Evolutionary conservation across 2,329 filamentous ascomycete species (phyloP).

Genomic region (Talaromyces verruculosus): DNA sequence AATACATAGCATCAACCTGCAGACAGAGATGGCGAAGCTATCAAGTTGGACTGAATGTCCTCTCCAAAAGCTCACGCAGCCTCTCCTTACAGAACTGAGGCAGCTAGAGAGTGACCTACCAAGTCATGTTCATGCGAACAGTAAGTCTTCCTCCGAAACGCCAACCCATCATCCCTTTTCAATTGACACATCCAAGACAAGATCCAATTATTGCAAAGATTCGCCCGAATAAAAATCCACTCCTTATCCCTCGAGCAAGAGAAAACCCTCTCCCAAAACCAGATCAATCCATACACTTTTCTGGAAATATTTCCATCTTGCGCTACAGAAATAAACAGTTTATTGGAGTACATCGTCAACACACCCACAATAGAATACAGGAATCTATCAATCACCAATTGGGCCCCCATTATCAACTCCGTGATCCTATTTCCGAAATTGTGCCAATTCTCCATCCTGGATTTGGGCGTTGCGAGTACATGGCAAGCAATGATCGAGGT

Average conservation of each 20-base stretch:
- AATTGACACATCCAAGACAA: background rate
- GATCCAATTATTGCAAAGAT: constrained; percentile 9
- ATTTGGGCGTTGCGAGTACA: background rate
- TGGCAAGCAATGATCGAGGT: background rate
- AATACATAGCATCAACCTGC: background rate
- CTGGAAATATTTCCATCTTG: constrained; percentile 1
- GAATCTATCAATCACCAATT: constrained; percentile 9
- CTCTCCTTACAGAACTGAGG: constrained; percentile 1
- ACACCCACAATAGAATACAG: background rate
- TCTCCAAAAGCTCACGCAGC: constrained; percentile 2
- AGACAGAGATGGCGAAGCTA: background rate
- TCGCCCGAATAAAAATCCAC: constrained; percentile 6
- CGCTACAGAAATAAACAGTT: constrained; percentile 2
- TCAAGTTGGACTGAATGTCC: constrained; percentile 9
- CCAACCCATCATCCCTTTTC: background rate
- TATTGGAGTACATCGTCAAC: constrained; percentile 14
- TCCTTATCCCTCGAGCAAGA: background rate
- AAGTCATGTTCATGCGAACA: background rate
- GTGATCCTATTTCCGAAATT: constrained; percentile 15
- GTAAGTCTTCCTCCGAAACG: background rate
- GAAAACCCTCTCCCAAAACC: background rate
- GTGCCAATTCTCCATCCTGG: background rate
- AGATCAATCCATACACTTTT: constrained; percentile 1
- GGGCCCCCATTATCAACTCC: background rate
- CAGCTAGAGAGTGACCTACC: constrained; percentile 2